Conservation (phyloP, 352 stramenopile species). For the Globisporangium parvum region DNA sequence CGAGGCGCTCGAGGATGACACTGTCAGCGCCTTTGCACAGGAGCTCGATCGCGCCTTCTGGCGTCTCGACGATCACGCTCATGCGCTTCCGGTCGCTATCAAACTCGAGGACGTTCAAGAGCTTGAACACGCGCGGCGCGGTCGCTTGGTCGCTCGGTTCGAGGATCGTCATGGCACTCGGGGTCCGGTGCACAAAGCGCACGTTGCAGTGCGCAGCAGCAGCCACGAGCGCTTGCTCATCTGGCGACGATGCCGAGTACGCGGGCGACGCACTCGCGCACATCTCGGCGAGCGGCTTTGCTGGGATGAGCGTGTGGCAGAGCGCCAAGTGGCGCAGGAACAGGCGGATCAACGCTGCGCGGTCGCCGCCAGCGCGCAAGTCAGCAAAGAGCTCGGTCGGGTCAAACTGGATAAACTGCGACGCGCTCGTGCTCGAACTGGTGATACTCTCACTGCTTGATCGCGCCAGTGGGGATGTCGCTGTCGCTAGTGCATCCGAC, state of each 20-base stretch:
- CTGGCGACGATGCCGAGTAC: conserved; percentile 77
- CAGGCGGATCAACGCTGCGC: conserved; percentile 35
- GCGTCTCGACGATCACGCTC: conserved; percentile 91
- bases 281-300: conserved; percentile 62
- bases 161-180: conserved; percentile 43
- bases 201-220: conserved; percentile 75
- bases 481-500: conserved; percentile 7
- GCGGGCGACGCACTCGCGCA: conserved; percentile 66
- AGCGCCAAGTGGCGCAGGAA: conserved; percentile 78
- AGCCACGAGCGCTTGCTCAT: conserved; percentile 75
- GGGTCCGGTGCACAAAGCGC: conserved; percentile 69
- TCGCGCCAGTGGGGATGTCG: neutral
- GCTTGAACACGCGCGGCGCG: conserved; percentile 59
- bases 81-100: conserved; percentile 97
- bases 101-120: conserved; percentile 96
- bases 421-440: neutral
- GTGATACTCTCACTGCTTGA: no score
- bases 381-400: conserved; percentile 60
- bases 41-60: conserved; percentile 46
- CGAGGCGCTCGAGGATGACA: conserved; percentile 69
- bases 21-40: conserved; percentile 81
- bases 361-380: conserved; percentile 27
- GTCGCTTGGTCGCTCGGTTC: conserved; percentile 30
- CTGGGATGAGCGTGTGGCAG: conserved; percentile 75
- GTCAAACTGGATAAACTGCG: conserved; percentile 64